phyloP scores from a whole-genome alignment of 495 filamentous ascomycete genomes.

The Penicillium samsonianum region DNA sequence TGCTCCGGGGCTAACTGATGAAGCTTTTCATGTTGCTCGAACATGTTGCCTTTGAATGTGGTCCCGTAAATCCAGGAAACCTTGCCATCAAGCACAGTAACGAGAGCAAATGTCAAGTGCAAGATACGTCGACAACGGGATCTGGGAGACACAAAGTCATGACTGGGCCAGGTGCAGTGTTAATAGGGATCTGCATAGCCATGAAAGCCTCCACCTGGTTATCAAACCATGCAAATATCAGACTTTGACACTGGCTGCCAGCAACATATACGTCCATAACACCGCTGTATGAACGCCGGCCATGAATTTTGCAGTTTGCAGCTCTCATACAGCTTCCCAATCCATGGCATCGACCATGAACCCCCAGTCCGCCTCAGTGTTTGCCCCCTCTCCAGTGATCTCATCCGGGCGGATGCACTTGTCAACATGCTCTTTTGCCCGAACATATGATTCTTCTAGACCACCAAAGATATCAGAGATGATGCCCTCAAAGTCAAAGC shows the following conservation, averaged over 20 bases:
- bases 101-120: not conserved
- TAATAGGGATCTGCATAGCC: not conserved
- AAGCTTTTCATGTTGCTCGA: too few relatives aligned
- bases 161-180: not conserved
- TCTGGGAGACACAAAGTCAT: not conserved
- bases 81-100: not conserved
- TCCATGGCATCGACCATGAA: conserved; percentile 70
- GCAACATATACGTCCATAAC: not conserved
- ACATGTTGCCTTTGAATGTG: too few relatives aligned
- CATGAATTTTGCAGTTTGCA: not conserved
- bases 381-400: conserved; percentile 14
- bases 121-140: not conserved
- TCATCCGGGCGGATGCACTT: conserved; percentile 14
- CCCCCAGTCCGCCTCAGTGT: conserved; percentile 50
- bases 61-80: not conserved
- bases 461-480: conserved; percentile 44
- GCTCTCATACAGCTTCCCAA: conserved; percentile 53
- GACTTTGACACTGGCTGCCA: not conserved
- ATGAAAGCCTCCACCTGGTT: not conserved
- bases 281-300: not conserved
- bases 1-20: not conserved
- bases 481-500: conserved; percentile 59
- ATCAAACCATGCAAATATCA: not conserved
- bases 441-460: conserved; percentile 36
- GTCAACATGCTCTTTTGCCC: conserved; percentile 33